Percentiles rank a stretch among this genome's conserved stretches.
These are phyloP conservation scores for Phyllachora maydis DNA, from an alignment of 2,329 filamentous ascomycete species.

Conservation along the genomic window DNA sequence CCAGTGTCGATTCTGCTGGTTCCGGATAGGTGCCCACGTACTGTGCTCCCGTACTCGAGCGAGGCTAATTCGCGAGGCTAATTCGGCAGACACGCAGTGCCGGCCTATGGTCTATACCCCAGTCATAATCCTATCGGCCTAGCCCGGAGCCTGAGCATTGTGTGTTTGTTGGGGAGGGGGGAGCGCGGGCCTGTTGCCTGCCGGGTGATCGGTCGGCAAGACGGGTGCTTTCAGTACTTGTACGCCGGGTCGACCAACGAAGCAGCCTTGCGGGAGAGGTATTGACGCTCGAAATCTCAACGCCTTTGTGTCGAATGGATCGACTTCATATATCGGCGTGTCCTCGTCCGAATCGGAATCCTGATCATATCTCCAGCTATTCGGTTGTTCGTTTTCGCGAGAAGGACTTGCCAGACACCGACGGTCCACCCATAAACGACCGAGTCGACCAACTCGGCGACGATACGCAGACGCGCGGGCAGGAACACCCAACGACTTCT, in stretches of 20 bases:
- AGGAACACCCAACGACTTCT: too few species aligned
- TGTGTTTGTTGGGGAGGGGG: constrained; percentile 6
- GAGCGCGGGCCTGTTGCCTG: constrained; percentile 4
- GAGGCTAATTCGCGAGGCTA: too few species aligned
- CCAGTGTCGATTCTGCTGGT: too few species aligned
- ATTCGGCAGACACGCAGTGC: too few species aligned
- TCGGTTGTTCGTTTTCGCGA: constrained; percentile 23
- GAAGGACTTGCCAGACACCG: constrained; percentile 39
- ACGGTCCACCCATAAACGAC: constrained; percentile 75
- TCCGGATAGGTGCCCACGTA: too few species aligned
- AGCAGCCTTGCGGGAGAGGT: constrained; percentile 21
- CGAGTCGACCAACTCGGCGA: constrained; percentile 65
- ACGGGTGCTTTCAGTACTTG: too few species aligned
- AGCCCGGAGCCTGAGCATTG: not conserved
- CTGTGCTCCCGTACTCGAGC: too few species aligned
- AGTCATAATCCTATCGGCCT: too few species aligned
- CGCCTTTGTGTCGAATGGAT: constrained; percentile 42
- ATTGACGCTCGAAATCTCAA: constrained; percentile 41
- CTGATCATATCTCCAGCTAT: constrained; percentile 73
- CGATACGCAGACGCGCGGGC: constrained; percentile 48
- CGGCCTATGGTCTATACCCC: too few species aligned
- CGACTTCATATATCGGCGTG: constrained; percentile 51
- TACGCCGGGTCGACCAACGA: constrained; percentile 2
- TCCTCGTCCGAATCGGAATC: constrained; percentile 75
- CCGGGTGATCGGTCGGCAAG: not conserved